A percentile compares a stretch with the other conserved stretches of the same genome.
Conservation (phyloP, 305 asterid species). For the Striga hermonthica region DNA sequence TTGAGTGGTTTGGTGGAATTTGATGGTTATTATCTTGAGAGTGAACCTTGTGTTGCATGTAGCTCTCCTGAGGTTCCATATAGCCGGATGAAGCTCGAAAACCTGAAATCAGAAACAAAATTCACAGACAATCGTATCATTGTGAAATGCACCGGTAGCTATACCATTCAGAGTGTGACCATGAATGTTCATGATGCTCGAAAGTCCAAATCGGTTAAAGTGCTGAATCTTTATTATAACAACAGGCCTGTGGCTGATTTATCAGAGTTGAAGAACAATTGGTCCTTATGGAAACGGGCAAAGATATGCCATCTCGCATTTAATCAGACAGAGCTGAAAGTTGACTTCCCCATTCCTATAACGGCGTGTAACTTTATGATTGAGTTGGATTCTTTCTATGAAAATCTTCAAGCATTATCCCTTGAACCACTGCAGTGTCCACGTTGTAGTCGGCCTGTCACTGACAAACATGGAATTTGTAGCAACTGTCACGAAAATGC, state of each 20-base stretch:
- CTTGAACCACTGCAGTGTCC: constrained; percentile 99
- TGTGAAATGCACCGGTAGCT: constrained; percentile 99
- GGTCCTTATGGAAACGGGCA: constrained; percentile 99
- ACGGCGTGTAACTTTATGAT: constrained; percentile 99
- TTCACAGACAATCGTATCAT: constrained; percentile 98
- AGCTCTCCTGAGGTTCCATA: constrained; percentile 99
- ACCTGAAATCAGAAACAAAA: constrained; percentile 95
- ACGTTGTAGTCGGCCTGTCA: constrained; percentile 97
- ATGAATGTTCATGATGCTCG: constrained; percentile 99
- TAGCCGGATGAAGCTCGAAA: constrained; percentile 97
- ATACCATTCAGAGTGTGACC: constrained; percentile 94
- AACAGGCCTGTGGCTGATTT: constrained; percentile 97
- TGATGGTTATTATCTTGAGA: constrained; percentile 99
- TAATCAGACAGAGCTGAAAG: constrained; percentile 96
- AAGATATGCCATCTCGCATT: constrained; percentile 91
- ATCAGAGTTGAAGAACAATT: constrained; percentile 93
- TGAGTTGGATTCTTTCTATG: constrained; percentile 95
- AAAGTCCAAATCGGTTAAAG: constrained; percentile 97
- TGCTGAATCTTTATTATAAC: constrained; percentile 93
- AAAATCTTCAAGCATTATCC: constrained; percentile 97
- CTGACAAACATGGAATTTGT: constrained; percentile 97
- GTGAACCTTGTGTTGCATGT: constrained; percentile 99
- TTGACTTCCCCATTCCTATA: constrained; percentile 92
- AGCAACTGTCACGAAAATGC: constrained; percentile 98
- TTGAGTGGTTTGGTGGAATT: constrained; percentile 98